Evolutionary conservation across 768 basidiomycete genomes (phyloP).

Genomic region (Strobilomyces confusus): DNA sequence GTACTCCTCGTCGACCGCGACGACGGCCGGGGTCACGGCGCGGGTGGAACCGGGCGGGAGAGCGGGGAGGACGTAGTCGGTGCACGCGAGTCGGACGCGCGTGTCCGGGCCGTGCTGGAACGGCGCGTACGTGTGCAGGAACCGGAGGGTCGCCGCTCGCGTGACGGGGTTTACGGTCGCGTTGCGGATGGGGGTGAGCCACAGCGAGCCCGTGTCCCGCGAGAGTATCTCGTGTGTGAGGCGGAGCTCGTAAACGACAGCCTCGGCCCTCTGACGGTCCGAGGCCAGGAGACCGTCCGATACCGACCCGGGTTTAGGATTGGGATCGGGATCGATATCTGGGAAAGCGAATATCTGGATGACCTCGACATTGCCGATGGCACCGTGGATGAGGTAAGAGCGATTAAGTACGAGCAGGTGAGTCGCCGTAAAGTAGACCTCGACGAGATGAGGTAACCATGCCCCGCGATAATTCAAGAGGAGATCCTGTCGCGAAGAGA

Average conservation of each 20-base stretch:
- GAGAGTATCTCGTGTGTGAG: slow-evolving; percentile 17
- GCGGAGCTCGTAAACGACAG: slow-evolving; percentile 12
- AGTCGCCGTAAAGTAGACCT: slow-evolving; percentile 12
- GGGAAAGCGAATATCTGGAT: slow-evolving; percentile 22
- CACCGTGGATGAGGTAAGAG: slow-evolving; percentile 10
- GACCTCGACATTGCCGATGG: slow-evolving; percentile 11
- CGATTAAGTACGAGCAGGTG: slow-evolving; percentile 17
- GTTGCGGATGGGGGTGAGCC: slow-evolving; percentile 14
- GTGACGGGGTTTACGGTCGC: slow-evolving; percentile 7
- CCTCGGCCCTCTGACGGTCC: background rate
- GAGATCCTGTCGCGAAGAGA: slow-evolving; percentile 4
- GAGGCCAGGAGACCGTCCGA: background rate
- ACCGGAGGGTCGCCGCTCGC: slow-evolving; percentile 17
- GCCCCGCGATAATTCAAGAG: slow-evolving; percentile 15
- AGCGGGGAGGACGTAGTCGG: slow-evolving; percentile 13
- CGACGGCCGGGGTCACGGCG: background rate
- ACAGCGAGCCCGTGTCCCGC: slow-evolving; percentile 7
- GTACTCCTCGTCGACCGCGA: no score
- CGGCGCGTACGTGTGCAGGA: slow-evolving; percentile 13
- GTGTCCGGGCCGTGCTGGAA: background rate
- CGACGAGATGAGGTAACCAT: slow-evolving; percentile 20
- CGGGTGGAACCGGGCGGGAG: background rate
- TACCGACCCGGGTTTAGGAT: background rate
- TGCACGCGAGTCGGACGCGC: slow-evolving; percentile 11
- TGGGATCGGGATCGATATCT: background rate